Conservation (phyloP, 2,329 filamentous ascomycete genomes). For the Stylonectria norvegica region DNA sequence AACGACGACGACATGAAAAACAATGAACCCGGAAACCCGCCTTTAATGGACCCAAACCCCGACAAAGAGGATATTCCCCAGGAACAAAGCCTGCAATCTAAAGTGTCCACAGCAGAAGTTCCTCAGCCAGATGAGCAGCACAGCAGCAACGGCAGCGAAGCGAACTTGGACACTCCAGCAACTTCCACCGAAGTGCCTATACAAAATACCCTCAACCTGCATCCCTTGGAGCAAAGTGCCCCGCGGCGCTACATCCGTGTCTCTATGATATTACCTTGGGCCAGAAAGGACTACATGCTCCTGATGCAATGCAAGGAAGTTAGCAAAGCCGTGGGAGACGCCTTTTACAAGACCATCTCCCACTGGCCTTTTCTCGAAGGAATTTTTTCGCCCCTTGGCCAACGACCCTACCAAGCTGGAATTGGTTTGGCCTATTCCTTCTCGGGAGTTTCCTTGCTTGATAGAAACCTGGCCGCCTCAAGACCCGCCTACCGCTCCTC, state of each 20-base stretch:
- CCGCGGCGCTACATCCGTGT: slow-evolving; percentile 15
- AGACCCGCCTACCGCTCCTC: no score
- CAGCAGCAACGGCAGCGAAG: not conserved
- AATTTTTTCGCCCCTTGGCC: slow-evolving; percentile 1
- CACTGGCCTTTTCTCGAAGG: slow-evolving; percentile 18
- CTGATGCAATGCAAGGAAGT: not conserved
- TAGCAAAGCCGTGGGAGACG: not conserved
- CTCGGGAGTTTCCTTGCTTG: no score
- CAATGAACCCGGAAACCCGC: no score
- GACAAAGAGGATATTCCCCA: no score
- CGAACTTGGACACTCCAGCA: not conserved
- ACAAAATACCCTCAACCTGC: not conserved
- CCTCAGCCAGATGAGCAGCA: no score
- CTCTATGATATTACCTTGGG: slow-evolving; percentile 9
- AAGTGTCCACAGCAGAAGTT: no score
- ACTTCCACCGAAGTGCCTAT: not conserved
- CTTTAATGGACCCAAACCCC: no score
- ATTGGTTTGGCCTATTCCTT: not conserved
- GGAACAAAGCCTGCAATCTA: no score
- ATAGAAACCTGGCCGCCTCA: not conserved
- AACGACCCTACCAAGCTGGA: not conserved
- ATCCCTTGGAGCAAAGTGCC: slow-evolving; percentile 16
- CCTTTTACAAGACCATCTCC: slow-evolving; percentile 8
- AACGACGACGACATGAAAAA: no score
- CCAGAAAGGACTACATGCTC: not conserved